Percentiles rank a stretch among this genome's conserved stretches.
Evolutionary conservation across 768 basidiomycete species (phyloP).

Genomic region (Suillus subluteus): DNA sequence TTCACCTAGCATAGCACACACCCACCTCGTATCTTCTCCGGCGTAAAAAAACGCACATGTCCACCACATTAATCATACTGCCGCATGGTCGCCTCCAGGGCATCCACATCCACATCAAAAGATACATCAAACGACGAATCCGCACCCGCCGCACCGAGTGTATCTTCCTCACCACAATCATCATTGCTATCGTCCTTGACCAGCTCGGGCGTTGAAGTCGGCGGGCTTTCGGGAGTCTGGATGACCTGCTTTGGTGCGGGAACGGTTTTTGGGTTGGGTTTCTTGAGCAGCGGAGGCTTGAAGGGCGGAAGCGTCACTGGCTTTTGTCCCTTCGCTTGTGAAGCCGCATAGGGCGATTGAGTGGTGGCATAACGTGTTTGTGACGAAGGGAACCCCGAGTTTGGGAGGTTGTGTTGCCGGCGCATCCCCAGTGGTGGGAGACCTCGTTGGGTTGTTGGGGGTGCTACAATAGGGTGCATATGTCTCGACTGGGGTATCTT

Average conservation of each 20-base stretch:
- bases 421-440: slow-evolving; percentile 36
- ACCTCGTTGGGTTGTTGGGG: slow-evolving; percentile 3
- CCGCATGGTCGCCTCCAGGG: slow-evolving; percentile 35
- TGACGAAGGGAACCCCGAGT: not conserved
- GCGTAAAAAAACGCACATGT: not conserved
- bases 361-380: slow-evolving; percentile 25
- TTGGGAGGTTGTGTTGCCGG: slow-evolving; percentile 14
- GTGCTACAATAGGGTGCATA: not conserved
- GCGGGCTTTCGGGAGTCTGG: not conserved
- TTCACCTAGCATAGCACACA: not conserved
- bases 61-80: slow-evolving; percentile 27
- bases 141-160: slow-evolving; percentile 8
- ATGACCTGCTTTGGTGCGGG: not conserved
- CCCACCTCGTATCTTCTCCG: not conserved
- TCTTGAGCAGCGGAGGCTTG: slow-evolving; percentile 31
- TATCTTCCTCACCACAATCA: slow-evolving; percentile 1
- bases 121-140: slow-evolving; percentile 38
- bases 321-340: slow-evolving; percentile 24
- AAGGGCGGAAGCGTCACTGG: slow-evolving; percentile 25
- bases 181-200: slow-evolving; percentile 2
- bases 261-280: not conserved
- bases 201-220: slow-evolving; percentile 4
- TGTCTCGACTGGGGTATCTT: not conserved
- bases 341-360: not conserved
- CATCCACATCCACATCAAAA: slow-evolving; percentile 33